Base-by-base conservation (phyloP, 768 basidiomycete species). In the Kwoniella dejecticola region DNA sequence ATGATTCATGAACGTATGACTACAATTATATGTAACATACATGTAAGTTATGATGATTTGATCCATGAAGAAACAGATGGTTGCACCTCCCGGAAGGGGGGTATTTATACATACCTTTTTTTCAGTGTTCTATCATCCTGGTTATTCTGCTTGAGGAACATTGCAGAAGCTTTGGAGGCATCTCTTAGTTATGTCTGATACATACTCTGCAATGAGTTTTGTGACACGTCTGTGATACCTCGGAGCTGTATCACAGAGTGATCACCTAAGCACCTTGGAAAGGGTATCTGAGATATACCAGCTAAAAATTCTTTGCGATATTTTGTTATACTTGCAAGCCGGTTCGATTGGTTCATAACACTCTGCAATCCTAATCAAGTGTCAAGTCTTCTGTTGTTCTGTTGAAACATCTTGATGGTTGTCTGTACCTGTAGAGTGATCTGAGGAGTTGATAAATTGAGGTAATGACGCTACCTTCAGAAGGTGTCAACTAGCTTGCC, bases 381-480 rank as follows among this genome's bases (percentile, higher is more conserved):
- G 42, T 64, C 60, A 19, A 65, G 24, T 19, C 31, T 42, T 36
- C 53, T 36, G 15, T 36, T 36, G 15, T 42, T 36, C 53, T 36
- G 15, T 36, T 36, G 15, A 64, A 68, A 23, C 40, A 49, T 26
- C 60, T 48, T 33, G 49, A 55, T 44, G 62, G 38, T 50, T 64
- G 66, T 31, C 57, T 63, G 23, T 64, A 48, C 6, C 66, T 63
- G 40, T 68, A 64, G 24, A 68, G 62, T 19, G 63, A 52, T 53
- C 42, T 21, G 17, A 64, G 54, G 1, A 38, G 27, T 29, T 45
- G 24, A 30, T 23, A 36, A 23, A 41, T 42, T 24, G 45, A 17
- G 0, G 47, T 27, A 6, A 45, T 33, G 29, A 33, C 21, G 26
- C 42, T 44, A 26, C 52, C 58, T 48, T 64, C 50, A 38, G 63